Evolutionary conservation across 495 filamentous ascomycete genomes (phyloP), one percentile per base, ranked within the genome.

Genomic region (Astrocystis sublimbata): DNA sequence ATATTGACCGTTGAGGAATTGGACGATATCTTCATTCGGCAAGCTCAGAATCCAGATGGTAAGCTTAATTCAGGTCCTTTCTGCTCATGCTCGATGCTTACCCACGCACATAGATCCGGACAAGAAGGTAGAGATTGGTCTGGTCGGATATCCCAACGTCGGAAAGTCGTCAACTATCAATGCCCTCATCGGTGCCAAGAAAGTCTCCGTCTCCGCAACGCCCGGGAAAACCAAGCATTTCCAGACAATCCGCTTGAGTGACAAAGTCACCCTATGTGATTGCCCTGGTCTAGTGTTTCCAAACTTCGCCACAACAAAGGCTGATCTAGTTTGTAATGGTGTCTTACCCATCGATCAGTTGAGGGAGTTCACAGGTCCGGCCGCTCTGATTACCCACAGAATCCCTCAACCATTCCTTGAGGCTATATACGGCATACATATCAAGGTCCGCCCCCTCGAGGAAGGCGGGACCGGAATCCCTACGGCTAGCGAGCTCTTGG

Each of bases 201-300:
- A 98, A 77, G 96, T 99, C 4, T 97, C 93, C 2, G 96, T 99
- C 41, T 98, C 96, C 40, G 87, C 93, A 28, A 99, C 96, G 2
- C 96, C 96, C 6, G 96, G 96, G 60, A 99, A 98, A 76, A 99
- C 96, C 9, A 99, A 99, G 78, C 96, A 99, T 70, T 99, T 99
- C 79, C 96, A 99, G 74, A 99, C 96, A 17, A 92, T 99, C 65
- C 93, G 96, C 73, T 83, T 98, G 49, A 92, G 89, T 63, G 88
- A 92, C 15, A 83, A 87, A 63, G 90, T 98, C 64, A 85, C 97
- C 65, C 83, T 99, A 21, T 98, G 96, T 78, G 96, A 99, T 86
- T 99, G 96, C 69, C 96, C 96, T 30, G 96, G 96, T 85, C 87
- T 99, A 21, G 96, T 99, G 2, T 98, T 99, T 76, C 93, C 96